Evolutionary conservation across 352 stramenopile species (phyloP).

Genomic region (Phytopythium ostracodes): DNA sequence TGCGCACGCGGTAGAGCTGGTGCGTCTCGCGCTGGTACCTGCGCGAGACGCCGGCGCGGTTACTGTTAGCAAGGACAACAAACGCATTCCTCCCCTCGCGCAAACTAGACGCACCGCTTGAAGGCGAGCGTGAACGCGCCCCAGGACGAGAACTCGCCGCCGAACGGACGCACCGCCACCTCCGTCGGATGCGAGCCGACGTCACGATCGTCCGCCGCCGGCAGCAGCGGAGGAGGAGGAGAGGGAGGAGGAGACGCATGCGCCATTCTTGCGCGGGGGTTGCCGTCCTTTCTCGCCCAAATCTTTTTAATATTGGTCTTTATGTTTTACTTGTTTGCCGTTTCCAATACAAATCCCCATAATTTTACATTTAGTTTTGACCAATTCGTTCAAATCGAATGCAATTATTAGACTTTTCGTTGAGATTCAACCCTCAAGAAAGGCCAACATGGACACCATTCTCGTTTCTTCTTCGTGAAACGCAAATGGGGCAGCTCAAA

Average conservation of each 20-base stretch:
- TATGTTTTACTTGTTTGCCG: too few relatives aligned
- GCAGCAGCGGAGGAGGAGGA: background rate
- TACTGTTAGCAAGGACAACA: too few relatives aligned
- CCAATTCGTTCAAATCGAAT: too few relatives aligned
- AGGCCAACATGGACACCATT: background rate
- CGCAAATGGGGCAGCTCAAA: too few relatives aligned
- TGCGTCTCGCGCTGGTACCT: conserved; percentile 2
- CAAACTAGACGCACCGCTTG: background rate
- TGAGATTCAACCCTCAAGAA: too few relatives aligned
- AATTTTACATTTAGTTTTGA: too few relatives aligned
- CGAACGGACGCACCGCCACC: background rate
- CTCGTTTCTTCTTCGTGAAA: background rate
- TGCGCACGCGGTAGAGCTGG: conserved; percentile 5
- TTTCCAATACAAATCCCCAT: too few relatives aligned
- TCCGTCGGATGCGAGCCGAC: background rate
- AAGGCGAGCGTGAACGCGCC: background rate
- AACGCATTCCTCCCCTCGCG: too few relatives aligned
- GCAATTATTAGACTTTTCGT: too few relatives aligned
- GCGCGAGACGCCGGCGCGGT: background rate
- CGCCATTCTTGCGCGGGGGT: too few relatives aligned
- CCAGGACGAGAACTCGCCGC: conserved; percentile 1
- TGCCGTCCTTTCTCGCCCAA: too few relatives aligned
- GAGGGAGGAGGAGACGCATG: background rate
- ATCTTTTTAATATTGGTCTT: too few relatives aligned
- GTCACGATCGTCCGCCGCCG: background rate